A percentile compares a stretch with the other conserved stretches of the same genome.
Evolutionary conservation across 768 basidiomycete genomes (phyloP).

Genomic region (Tephrocybe sp.): DNA sequence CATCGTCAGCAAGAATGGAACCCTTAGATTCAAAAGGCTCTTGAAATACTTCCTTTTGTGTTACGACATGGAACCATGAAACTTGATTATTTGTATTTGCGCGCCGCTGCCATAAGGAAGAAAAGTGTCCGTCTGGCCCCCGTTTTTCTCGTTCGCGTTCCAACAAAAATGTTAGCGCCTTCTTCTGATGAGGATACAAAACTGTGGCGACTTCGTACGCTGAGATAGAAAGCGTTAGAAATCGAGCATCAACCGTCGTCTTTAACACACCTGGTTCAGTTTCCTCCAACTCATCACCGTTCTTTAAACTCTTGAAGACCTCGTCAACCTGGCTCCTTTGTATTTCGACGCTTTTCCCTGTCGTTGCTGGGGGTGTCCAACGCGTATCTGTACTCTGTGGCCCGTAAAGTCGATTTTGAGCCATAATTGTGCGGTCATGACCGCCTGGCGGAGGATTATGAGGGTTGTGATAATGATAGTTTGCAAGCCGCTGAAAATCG

Average conservation of each 20-base stretch:
- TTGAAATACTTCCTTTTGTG: constrained; percentile 67
- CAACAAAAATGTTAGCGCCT: constrained; percentile 92
- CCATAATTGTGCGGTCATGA: constrained; percentile 39
- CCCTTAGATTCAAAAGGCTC: constrained; percentile 78
- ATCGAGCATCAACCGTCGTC: neutral
- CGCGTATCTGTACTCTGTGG: constrained; percentile 33
- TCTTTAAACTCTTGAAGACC: constrained; percentile 84
- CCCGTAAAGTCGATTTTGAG: constrained; percentile 39
- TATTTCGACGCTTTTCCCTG: constrained; percentile 82
- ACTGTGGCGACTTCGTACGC: constrained; percentile 74
- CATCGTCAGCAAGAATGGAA: constrained; percentile 95
- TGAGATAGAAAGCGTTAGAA: constrained; percentile 21
- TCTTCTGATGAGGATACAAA: constrained; percentile 97
- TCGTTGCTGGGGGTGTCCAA: constrained; percentile 55
- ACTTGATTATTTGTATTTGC: constrained; percentile 40
- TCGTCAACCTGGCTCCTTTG: constrained; percentile 94
- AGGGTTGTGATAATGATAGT: constrained; percentile 81
- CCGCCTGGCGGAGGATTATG: constrained; percentile 81
- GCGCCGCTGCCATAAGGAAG: constrained; percentile 70
- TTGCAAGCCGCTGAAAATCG: constrained; percentile 55
- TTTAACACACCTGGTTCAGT: constrained; percentile 72
- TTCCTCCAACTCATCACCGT: constrained; percentile 83
- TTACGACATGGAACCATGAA: constrained; percentile 82
- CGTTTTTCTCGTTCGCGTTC: constrained; percentile 76
- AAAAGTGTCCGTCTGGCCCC: constrained; percentile 55